phyloP scores from a whole-genome alignment of 345 rosid genomes.

The Acer campestre region DNA sequence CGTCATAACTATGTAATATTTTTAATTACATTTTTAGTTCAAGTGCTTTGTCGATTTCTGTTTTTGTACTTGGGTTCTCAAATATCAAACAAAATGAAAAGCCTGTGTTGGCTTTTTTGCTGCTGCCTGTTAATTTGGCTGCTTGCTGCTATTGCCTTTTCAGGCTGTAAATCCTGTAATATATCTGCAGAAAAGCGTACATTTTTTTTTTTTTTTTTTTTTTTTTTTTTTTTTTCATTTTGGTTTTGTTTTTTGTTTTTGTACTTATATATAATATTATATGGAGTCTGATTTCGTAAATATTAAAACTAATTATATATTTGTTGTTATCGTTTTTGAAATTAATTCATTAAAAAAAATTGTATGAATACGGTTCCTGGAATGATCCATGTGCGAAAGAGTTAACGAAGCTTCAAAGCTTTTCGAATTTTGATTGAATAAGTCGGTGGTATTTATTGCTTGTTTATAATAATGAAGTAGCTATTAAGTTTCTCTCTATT shows the following conservation, averaged over 20 bases:
- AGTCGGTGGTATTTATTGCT: constrained; percentile 21
- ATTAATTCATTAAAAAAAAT: too few relatives aligned
- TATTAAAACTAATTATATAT: neutral
- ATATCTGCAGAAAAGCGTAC: neutral
- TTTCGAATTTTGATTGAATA: neutral
- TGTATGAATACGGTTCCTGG: neutral
- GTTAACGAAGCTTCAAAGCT: constrained; percentile 16
- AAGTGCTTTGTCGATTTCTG: constrained; percentile 9
- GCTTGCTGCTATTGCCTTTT: neutral
- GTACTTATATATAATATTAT: too few relatives aligned
- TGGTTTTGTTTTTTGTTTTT: too few relatives aligned
- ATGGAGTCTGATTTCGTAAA: too few relatives aligned
- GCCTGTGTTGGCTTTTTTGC: neutral
- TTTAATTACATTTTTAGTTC: neutral
- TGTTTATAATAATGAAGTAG: neutral
- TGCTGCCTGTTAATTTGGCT: neutral
- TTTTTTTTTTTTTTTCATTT: neutral
- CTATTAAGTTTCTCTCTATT: neutral
- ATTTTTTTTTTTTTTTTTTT: neutral
- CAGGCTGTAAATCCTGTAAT: neutral
- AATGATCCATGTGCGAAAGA: constrained; percentile 20
- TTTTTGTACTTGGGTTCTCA: neutral
- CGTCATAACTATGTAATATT: neutral
- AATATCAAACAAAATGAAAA: neutral
- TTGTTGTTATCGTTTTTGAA: too few relatives aligned